Evolutionary conservation across 108 stramenopile species (phyloP), one percentile per base, ranked within the genome.

Genomic region (Skeletonema potamos): DNA sequence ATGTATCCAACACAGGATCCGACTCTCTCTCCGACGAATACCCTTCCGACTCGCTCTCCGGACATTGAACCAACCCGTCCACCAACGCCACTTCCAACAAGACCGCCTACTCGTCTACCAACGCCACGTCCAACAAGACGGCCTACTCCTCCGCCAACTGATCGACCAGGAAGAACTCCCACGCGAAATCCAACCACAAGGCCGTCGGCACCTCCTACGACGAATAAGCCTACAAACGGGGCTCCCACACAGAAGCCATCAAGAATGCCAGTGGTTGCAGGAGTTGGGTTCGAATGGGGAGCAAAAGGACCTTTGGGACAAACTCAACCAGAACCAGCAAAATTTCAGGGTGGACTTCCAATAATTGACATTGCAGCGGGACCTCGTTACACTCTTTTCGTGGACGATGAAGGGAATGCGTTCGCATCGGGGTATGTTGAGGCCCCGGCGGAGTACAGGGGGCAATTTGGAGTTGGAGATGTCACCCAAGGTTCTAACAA

Each of bases 401-500:
- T 78, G 8, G 58, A 72, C 11, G 26, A 54, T 39, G 60, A 72
- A 13, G 77, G 77, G 27, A 59, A 18, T 18, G 59, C 70, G 39
- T 32, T 71, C 15, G 62, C 77, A 44, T 64, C 62, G 56, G 77
- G 77, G 15, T 70, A 37, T 61, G 30, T 77, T 26, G 64, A 77
- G 26, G 28, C 54, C 37, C 48, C 58, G 18, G 64, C 60, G 22
- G 26, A 66, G n/a, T 77, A 77, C 61, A 26, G 66, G 48, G 77
- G 77, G 9, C 64, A 77, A 27, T 55, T 71, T 33, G 77, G 77
- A 54, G 26, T 77, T 22, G 77, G 64, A 30, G 51, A 58, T 34
- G 51, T 77, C 5, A 46, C 43, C 27, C 39, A 64, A 27, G 77
- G 77, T 27, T 58, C 57, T 24, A 78, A 78, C 28, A 61, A 67